Conservation (phyloP, 2,329 filamentous ascomycete species). For the Aureobasidium sp. region DNA sequence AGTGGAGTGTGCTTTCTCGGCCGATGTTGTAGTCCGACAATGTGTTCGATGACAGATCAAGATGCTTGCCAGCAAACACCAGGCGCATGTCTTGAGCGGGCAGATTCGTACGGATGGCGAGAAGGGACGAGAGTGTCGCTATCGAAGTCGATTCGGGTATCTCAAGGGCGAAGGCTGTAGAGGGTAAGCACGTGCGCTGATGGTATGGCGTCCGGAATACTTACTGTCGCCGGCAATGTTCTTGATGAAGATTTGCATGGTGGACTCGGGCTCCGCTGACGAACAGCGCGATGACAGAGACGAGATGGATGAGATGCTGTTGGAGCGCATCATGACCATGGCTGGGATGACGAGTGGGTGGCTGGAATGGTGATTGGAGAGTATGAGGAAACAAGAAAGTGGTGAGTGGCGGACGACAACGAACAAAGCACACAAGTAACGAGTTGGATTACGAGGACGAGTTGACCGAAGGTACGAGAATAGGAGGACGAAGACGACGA, state of each 20-base stretch:
- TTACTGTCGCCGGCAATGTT: constrained; percentile 52
- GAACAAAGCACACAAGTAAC: neutral
- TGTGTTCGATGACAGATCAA: constrained; percentile 36
- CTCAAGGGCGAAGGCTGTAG: constrained; percentile 49
- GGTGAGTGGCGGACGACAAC: neutral
- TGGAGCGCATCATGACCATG: constrained; percentile 34
- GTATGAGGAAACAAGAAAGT: constrained; percentile 28
- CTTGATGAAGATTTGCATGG: constrained; percentile 57
- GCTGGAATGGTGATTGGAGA: constrained; percentile 31
- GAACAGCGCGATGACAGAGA: constrained; percentile 29
- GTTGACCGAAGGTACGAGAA: constrained; percentile 6
- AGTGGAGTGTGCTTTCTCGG: constrained; percentile 46
- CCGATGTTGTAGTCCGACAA: constrained; percentile 44
- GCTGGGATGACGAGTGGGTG: neutral
- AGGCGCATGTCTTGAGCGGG: constrained; percentile 47
- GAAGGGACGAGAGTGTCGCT: constrained; percentile 48
- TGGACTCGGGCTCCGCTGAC: constrained; percentile 41
- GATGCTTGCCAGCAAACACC: constrained; percentile 52
- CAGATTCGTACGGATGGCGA: constrained; percentile 51
- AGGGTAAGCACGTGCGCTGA: constrained; percentile 20
- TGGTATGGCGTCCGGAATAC: constrained; percentile 24
- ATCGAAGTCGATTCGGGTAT: constrained; percentile 49
- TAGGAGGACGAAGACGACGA: constrained; percentile 2
- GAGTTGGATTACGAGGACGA: neutral
- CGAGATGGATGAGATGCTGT: constrained; percentile 34